These are phyloP conservation scores for Yamadazyma ubonensis DNA, from an alignment of 805 yeast genomes.

Conservation along the genomic window DNA sequence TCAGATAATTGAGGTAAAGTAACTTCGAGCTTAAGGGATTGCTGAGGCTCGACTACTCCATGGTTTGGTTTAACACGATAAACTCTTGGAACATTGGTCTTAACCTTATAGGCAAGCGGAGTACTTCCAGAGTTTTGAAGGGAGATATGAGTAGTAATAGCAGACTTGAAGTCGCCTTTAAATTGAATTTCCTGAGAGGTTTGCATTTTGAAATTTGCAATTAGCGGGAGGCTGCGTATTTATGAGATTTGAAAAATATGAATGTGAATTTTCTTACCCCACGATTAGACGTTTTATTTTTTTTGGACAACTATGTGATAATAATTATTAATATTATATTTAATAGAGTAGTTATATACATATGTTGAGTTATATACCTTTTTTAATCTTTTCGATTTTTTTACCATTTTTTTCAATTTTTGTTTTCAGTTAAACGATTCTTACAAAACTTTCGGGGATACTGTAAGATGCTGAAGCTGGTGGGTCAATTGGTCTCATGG, in stretches of 20 bases:
- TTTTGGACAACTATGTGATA: too few species aligned
- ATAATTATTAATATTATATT: too few species aligned
- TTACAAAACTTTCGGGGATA: background rate
- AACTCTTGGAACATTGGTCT: conserved; percentile 94
- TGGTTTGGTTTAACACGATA: conserved; percentile 97
- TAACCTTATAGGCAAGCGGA: conserved; percentile 86
- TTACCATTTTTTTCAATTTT: too few species aligned
- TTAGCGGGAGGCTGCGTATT: background rate
- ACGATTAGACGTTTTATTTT: background rate
- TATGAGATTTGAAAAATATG: conserved; percentile 1
- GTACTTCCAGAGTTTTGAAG: conserved; percentile 55
- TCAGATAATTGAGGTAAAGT: conserved; percentile 79
- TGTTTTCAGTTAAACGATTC: too few species aligned
- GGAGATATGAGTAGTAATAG: conserved; percentile 60
- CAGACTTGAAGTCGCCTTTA: conserved; percentile 70
- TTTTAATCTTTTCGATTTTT: too few species aligned
- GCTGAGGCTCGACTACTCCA: conserved; percentile 72
- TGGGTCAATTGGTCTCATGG: background rate
- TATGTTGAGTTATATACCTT: too few species aligned
- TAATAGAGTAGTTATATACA: too few species aligned
- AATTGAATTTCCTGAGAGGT: conserved; percentile 13
- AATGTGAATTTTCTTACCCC: conserved; percentile 4
- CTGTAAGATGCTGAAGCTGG: background rate
- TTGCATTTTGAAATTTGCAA: conserved; percentile 12
- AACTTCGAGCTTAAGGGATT: conserved; percentile 67